A percentile compares a stretch with the other conserved stretches of the same genome.
These are phyloP conservation scores for Petunia secreta DNA, from an alignment of 257 asterid species.

Conservation along the genomic window DNA sequence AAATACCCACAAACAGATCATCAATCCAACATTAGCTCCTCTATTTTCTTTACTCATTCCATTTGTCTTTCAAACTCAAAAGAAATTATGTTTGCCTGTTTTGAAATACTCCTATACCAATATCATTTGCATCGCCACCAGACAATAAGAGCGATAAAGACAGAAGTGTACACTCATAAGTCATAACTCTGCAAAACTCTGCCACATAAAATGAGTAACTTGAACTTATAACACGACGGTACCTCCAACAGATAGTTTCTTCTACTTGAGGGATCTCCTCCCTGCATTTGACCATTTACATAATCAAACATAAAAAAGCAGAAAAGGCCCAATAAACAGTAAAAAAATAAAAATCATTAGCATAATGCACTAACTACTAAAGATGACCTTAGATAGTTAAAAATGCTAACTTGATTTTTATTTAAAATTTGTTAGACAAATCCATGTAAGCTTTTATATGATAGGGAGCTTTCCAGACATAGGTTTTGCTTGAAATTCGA, in stretches of 20 bases:
- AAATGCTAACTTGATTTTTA: background rate
- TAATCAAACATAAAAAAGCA: constrained; percentile 1
- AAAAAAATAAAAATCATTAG: background rate
- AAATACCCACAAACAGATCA: too few species aligned
- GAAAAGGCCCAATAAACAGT: background rate
- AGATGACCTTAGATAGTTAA: background rate
- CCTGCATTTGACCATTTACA: constrained; percentile 43
- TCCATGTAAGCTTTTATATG: too few species aligned
- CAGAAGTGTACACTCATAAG: background rate
- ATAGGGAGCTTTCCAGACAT: too few species aligned
- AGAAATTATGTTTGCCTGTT: too few species aligned
- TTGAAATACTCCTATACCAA: too few species aligned
- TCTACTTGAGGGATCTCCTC: constrained; percentile 74
- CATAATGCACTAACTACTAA: background rate
- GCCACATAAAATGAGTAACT: background rate
- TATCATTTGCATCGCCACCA: too few species aligned
- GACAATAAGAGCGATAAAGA: background rate
- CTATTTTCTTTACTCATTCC: too few species aligned
- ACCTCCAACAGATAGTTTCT: constrained; percentile 73
- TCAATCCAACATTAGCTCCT: too few species aligned
- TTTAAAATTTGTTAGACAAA: too few species aligned
- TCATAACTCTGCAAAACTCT: background rate
- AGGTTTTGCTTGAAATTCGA: too few species aligned
- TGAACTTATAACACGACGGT: constrained; percentile 1
- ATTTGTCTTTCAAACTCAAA: too few species aligned